phyloP scores from a whole-genome alignment of 441 rosid species.

The Mallotus repandus region DNA sequence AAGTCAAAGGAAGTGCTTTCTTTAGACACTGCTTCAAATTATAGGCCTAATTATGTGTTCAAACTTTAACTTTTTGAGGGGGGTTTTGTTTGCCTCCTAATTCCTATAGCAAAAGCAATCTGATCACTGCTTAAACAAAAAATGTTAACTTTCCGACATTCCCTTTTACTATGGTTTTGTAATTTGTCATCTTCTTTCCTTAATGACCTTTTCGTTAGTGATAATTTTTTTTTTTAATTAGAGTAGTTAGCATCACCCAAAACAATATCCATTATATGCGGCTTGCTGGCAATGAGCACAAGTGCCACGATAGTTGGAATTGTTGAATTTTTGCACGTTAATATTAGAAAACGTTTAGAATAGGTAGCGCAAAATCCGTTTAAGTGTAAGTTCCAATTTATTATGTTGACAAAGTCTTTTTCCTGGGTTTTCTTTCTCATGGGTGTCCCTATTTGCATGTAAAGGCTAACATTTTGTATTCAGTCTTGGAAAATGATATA shows the following conservation, averaged over 20 bases:
- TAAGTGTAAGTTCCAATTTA: no score
- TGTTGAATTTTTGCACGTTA: neutral
- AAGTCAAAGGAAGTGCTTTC: neutral
- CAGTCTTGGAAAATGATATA: neutral
- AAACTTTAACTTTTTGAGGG: constrained; percentile 10
- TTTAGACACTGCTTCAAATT: neutral
- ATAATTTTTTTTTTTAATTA: neutral
- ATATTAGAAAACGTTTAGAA: no score
- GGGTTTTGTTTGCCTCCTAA: constrained; percentile 4
- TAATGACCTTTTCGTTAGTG: neutral
- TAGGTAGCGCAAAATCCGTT: no score
- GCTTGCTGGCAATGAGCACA: neutral
- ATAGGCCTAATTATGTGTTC: constrained; percentile 18
- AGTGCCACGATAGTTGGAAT: constrained; percentile 1
- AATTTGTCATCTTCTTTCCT: constrained; percentile 18
- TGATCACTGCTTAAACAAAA: neutral
- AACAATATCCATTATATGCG: neutral
- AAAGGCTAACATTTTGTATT: neutral
- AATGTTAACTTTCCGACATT: constrained; percentile 17
- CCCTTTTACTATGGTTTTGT: constrained; percentile 5
- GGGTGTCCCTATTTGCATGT: no score
- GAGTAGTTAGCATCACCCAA: neutral
- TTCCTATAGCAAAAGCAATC: neutral
- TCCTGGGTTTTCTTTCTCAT: neutral
- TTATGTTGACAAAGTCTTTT: neutral